Evolutionary conservation across 1,284 basidiomycete genomes (phyloP).

Genomic region (Puccinia polysora): DNA sequence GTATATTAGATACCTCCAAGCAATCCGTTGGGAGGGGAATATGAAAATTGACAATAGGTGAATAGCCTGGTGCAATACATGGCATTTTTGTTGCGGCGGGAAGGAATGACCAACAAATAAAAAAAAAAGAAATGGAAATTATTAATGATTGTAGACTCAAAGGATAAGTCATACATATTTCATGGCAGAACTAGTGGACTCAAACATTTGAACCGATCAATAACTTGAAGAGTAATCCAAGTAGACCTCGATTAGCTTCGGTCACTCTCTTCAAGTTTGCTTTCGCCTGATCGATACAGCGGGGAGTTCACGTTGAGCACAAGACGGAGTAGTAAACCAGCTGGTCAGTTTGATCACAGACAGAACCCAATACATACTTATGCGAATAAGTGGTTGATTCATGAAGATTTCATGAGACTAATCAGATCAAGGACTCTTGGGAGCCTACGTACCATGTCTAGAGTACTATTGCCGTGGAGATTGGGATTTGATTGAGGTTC

Average conservation of each 20-base stretch:
- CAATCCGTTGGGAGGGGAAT: neutral
- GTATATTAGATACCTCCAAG: conserved; percentile 13
- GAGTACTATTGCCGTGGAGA: too few species aligned
- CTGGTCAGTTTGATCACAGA: too few species aligned
- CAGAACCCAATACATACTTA: too few species aligned
- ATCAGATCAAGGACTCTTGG: too few species aligned
- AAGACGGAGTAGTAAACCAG: too few species aligned
- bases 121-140: neutral
- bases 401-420: too few species aligned
- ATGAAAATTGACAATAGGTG: conserved; percentile 24
- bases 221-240: conserved; percentile 2
- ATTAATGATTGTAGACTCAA: neutral
- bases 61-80: conserved; percentile 2
- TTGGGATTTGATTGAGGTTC: too few species aligned
- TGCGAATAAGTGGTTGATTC: too few species aligned
- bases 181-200: neutral
- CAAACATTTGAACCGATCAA: conserved; percentile 23
- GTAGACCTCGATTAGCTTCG: conserved; percentile 9
- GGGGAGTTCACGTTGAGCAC: too few species aligned
- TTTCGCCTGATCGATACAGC: too few species aligned
- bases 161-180: neutral
- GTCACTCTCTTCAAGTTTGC: conserved; percentile 12
- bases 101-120: neutral
- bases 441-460: too few species aligned
- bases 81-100: neutral